phyloP scores from a whole-genome alignment of 345 rosid genomes.

The Punica granatum region DNA sequence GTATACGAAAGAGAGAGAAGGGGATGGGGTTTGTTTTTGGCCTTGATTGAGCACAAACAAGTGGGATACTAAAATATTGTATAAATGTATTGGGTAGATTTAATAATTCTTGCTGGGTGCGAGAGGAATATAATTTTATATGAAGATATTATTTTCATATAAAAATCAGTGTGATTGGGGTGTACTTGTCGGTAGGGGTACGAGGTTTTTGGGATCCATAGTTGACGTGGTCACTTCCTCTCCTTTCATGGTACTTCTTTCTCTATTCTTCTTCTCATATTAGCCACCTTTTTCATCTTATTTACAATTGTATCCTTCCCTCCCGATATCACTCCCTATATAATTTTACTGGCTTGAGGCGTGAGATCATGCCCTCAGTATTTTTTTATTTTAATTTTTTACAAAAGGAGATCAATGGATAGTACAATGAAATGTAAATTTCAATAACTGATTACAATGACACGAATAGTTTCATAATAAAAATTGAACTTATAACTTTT shows the following conservation, averaged over 20 bases:
- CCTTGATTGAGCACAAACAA: background rate
- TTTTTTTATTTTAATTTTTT: too few relatives aligned
- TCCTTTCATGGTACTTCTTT: conserved; percentile 21
- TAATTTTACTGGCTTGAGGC: background rate
- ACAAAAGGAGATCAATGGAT: too few relatives aligned
- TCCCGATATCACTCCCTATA: background rate
- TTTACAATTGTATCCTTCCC: conserved; percentile 16
- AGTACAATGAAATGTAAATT: too few relatives aligned
- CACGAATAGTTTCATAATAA: too few relatives aligned
- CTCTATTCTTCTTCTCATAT: background rate
- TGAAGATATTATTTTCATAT: background rate
- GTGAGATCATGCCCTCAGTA: background rate
- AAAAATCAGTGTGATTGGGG: conserved; percentile 7
- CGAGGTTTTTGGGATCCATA: conserved; percentile 26
- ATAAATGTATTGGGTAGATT: background rate
- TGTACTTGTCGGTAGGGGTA: conserved; percentile 35
- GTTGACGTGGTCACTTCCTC: conserved; percentile 36
- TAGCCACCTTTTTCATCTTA: background rate
- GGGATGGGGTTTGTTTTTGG: background rate
- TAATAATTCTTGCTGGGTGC: background rate
- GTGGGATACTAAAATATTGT: background rate
- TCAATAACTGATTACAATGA: too few relatives aligned
- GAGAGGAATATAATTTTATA: background rate
- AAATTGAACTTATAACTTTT: too few relatives aligned
- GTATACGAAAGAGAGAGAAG: too few relatives aligned